Base-by-base conservation (phyloP, 257 asterid genomes). In the Gentiana dahurica region DNA sequence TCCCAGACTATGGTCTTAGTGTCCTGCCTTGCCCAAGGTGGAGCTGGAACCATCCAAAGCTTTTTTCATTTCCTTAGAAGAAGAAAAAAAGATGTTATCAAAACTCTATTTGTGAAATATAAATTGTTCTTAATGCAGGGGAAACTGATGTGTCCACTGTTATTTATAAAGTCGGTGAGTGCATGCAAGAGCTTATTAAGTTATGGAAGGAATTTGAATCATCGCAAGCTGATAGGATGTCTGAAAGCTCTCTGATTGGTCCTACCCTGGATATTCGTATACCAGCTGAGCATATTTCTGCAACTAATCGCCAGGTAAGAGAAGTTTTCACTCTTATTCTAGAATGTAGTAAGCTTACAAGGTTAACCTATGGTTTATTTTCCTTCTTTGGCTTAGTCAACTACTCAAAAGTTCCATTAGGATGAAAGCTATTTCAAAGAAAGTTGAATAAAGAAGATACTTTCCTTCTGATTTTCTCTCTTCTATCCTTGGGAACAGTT, bases 251-350 rank as follows among this genome's bases (percentile, higher is more conserved):
- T 71, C 87, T 74, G 60, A 73, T 54, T 77, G 94, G 90, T 55
- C 97, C 89, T 63, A 85, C 99, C 36, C 69, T 92, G 51, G 99
- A 92, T 69, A 81, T 92, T 55, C 75, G 90, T 59, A 85, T 92
- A 75, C 94, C 99, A 69, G 95, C 99, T 59, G 97, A 92, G 65
- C 83, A 85, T 59, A 95, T 92, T 62, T 83, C 94, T 61, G 94
- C 94, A 54, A 79, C 95, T 48, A 92, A 92, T 77, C 97, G 91
- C 60, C 99, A 88, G 80, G 97, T 88, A 70, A 65, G 78, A 68
- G 57, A 69, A 53, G 13, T 67, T 5, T 54, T 55, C 4, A 52
- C 43, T 52, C 5, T 44, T 11, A 0, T 7, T 12, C 53, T 34
- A 45, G 34, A 33, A 38, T n/a, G 48, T 3, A 55, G 8, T 6